phyloP scores from a whole-genome alignment of 345 rosid species.

The Pseudoturritis turrita region DNA sequence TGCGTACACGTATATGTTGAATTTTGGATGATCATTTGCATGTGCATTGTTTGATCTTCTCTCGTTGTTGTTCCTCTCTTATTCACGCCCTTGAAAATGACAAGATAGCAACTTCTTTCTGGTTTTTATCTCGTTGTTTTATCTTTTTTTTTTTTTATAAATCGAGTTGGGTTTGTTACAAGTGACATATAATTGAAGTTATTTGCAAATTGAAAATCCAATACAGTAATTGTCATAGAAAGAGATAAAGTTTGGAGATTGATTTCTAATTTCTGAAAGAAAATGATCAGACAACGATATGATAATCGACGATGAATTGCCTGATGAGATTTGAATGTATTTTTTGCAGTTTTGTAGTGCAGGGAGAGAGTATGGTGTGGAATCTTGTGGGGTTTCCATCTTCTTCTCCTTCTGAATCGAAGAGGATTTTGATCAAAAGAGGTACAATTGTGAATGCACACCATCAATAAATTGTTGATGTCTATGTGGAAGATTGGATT shows the following conservation, averaged over 20 bases:
- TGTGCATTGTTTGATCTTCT: too few relatives aligned
- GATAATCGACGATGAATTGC: neutral
- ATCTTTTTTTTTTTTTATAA: neutral
- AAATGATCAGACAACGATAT: neutral
- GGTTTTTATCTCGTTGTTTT: too few relatives aligned
- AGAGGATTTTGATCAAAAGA: slow-evolving; percentile 78
- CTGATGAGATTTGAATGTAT: neutral
- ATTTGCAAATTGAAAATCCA: neutral
- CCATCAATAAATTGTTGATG: slow-evolving; percentile 77
- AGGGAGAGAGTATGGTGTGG: slow-evolving; percentile 39
- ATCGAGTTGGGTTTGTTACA: neutral
- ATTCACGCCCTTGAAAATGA: too few relatives aligned
- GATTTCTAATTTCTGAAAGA: neutral
- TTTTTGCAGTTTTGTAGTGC: slow-evolving; percentile 59
- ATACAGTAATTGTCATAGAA: neutral
- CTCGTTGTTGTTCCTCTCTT: too few relatives aligned
- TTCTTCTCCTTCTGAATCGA: slow-evolving; percentile 30
- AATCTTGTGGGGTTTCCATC: slow-evolving; percentile 43
- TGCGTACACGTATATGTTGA: too few relatives aligned
- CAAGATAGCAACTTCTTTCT: too few relatives aligned
- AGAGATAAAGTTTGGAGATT: neutral
- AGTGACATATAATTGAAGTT: neutral
- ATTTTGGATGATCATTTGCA: too few relatives aligned
- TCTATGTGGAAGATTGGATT: slow-evolving; percentile 77
- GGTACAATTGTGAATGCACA: slow-evolving; percentile 93